Conservation (phyloP, 2,329 filamentous ascomycete genomes). For the Neobulgaria alba region DNA sequence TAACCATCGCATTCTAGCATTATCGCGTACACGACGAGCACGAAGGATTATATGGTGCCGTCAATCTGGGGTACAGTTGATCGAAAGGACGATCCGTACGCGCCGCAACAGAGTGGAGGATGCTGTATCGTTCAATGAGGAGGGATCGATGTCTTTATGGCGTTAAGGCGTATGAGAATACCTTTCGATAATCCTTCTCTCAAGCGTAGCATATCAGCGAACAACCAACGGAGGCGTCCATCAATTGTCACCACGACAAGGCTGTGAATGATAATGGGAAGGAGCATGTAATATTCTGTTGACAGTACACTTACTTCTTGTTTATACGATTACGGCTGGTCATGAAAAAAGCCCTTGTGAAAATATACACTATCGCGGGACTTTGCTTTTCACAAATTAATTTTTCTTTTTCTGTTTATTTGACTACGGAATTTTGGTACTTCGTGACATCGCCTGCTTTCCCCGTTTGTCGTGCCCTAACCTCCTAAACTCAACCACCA, state of each 20-base stretch:
- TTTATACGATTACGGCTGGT: constrained; percentile 9
- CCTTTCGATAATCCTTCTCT: constrained; percentile 12
- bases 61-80: constrained; percentile 94
- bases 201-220: constrained; percentile 10
- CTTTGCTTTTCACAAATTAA: no score
- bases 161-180: constrained; percentile 16
- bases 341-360: neutral
- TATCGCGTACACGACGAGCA: constrained; percentile 96
- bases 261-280: constrained; percentile 7
- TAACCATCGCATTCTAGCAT: constrained; percentile 52
- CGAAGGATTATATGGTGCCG: constrained; percentile 94
- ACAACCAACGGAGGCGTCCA: constrained; percentile 5
- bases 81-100: constrained; percentile 96
- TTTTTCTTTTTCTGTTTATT: neutral
- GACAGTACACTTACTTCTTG: constrained; percentile 13
- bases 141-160: no score
- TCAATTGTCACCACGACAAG: constrained; percentile 6
- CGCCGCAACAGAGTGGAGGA: constrained; percentile 61
- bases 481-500: no score
- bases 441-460: no score
- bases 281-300: constrained; percentile 20
- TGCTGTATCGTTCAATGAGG: constrained; percentile 89
- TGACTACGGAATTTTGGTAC: no score
- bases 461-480: no score
- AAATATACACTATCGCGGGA: neutral